phyloP scores from a whole-genome alignment of 1,284 basidiomycete species.

The Malassezia dermatis region DNA sequence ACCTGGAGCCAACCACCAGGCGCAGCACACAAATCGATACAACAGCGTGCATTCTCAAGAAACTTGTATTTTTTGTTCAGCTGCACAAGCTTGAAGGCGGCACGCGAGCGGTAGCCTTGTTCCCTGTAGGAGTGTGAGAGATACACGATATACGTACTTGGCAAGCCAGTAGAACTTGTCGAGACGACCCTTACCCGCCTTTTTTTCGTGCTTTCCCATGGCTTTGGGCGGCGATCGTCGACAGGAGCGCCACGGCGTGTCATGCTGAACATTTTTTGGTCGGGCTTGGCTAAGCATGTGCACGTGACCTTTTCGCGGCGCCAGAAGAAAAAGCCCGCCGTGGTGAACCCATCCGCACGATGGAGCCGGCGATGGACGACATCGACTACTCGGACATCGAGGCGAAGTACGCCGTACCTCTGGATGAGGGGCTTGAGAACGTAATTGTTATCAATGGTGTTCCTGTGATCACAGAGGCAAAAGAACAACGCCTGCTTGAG shows the following conservation, averaged over 20 bases:
- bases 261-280: conserved; percentile 4
- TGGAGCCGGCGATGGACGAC: conserved; percentile 54
- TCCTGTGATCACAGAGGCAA: conserved; percentile 47
- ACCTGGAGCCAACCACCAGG: conserved; percentile 99
- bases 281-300: neutral
- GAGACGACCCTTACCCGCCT: conserved; percentile 47
- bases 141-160: conserved; percentile 39
- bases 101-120: conserved; percentile 97
- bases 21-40: conserved; percentile 95
- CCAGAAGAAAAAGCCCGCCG: conserved; percentile 14
- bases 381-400: conserved; percentile 93
- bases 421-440: conserved; percentile 49
- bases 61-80: conserved; percentile 96
- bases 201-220: conserved; percentile 46
- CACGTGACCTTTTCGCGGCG: conserved; percentile 11
- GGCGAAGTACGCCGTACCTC: conserved; percentile 56
- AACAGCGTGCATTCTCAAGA: conserved; percentile 79
- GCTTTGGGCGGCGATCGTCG: neutral
- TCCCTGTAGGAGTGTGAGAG: conserved; percentile 51
- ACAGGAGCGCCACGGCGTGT: neutral
- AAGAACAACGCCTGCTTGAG: conserved; percentile 48
- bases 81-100: conserved; percentile 98
- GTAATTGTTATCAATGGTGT: conserved; percentile 50
- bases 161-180: conserved; percentile 51
- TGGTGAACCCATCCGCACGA: conserved; percentile 27